Evolutionary conservation across 495 filamentous ascomycete species (phyloP), one percentile per base, ranked within the genome.

Genomic region (Thozetella sp.): DNA sequence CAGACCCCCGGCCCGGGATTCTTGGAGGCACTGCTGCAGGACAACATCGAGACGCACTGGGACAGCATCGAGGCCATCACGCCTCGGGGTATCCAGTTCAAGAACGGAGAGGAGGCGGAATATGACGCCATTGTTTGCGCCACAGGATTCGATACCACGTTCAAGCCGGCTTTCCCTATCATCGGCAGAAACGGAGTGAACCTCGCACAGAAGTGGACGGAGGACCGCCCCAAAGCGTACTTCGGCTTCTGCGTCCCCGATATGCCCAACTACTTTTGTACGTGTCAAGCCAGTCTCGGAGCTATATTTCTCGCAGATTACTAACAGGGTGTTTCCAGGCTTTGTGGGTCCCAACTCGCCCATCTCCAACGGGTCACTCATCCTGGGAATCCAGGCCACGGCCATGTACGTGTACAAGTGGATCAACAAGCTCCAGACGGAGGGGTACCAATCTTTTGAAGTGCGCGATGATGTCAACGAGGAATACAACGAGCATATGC

Each of bases 1-100:
- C 71, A 83, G 0, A 88, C 85, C 0, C 84, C 84, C 3, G 85
- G 83, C 0, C 78, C 78, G 2, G 82, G 81, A 0, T 88, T 85
- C 58, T 73, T 88, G 1, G 82, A 86, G 54, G 76, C 84, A 1
- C 59, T 88, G 22, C 68, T 71, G 2, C 68, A 83, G 58, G 67
- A 74, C 3, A 86, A 87, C 40, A 79, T 83, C 37, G 66, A 65
- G 58, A 77, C 78, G 25, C 79, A 84, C 54, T 73, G 70, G 19
- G 71, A 68, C 0, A 72, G 58, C 6, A 85, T 86, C 64, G 59
- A 75, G 25, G 63, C 65, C 12, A 78, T 85, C 56, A 84, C 80
- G 0, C 67, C 67, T n/a, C 79, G 64, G 0, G 76, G 77, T 1
- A 78, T 84, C 51, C 62, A 76, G 26, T 78, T 74, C 3, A 65